Evolutionary conservation across 805 yeast genomes (phyloP).

Genomic region (Starmerella etchellsii): DNA sequence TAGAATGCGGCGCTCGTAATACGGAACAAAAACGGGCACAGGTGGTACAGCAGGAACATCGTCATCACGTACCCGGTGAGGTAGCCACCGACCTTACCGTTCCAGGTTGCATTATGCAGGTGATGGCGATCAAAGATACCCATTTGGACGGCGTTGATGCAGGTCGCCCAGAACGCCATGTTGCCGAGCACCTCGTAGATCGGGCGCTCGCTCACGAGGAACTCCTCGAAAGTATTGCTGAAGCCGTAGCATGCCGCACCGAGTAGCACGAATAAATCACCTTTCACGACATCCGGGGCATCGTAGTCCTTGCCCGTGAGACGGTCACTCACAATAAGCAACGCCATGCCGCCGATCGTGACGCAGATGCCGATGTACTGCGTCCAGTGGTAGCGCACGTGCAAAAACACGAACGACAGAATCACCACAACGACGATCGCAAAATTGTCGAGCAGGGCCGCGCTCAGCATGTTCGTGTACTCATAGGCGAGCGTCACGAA

Average conservation of each 20-base stretch:
- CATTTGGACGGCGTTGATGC: conserved; percentile 34
- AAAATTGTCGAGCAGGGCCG: conserved; percentile 34
- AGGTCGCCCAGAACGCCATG: conserved; percentile 32
- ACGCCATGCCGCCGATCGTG: conserved; percentile 34
- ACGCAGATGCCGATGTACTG: conserved; percentile 31
- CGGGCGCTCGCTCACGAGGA: conserved; percentile 34
- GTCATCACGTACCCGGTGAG: conserved; percentile 33
- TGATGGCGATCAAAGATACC: conserved; percentile 33
- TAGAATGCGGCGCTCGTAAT: conserved; percentile 37
- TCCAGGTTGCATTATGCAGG: conserved; percentile 31
- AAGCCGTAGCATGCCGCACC: conserved; percentile 36
- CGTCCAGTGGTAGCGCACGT: conserved; percentile 36
- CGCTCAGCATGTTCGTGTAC: conserved; percentile 34
- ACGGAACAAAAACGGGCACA: conserved; percentile 34
- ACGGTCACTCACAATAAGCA: conserved; percentile 31
- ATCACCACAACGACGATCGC: conserved; percentile 35
- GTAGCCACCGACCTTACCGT: conserved; percentile 31
- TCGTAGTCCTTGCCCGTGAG: conserved; percentile 31
- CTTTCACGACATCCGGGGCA: conserved; percentile 33
- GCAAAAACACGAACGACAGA: conserved; percentile 31
- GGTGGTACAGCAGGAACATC: conserved; percentile 30
- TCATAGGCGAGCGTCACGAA: conserved; percentile 34
- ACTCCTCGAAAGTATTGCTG: conserved; percentile 35
- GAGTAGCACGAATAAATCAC: conserved; percentile 33
- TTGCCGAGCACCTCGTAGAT: conserved; percentile 34